Conservation (phyloP, 768 basidiomycete genomes). For the Psilocybe sp. region DNA sequence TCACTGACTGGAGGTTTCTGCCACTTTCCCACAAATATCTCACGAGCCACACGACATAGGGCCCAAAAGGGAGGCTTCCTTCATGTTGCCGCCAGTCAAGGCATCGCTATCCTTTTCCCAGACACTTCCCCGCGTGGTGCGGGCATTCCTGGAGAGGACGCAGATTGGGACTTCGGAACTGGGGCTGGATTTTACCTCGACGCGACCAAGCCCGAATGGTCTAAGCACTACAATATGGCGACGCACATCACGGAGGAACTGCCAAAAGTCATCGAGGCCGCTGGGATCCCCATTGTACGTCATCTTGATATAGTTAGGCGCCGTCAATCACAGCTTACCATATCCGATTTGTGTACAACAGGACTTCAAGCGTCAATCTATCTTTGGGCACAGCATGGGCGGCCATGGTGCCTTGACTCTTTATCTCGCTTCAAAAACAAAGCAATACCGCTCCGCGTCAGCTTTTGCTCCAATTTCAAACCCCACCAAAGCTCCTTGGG, state of each 20-base stretch:
- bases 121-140: conserved; percentile 96
- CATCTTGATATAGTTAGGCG: not conserved
- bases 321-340: not conserved
- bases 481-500: conserved; percentile 87
- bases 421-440: conserved; percentile 73
- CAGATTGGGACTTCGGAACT: conserved; percentile 88
- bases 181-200: conserved; percentile 98
- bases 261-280: conserved; percentile 71
- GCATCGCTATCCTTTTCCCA: conserved; percentile 90
- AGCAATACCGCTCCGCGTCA: conserved; percentile 80
- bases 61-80: conserved; percentile 95
- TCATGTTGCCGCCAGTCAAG: conserved; percentile 77
- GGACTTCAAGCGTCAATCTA: conserved; percentile 82
- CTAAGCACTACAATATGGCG: conserved; percentile 86
- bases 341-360: conserved; percentile 21
- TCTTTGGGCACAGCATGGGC: conserved; percentile 97
- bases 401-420: conserved; percentile 93
- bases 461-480: conserved; percentile 88
- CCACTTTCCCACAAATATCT: not conserved
- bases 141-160: conserved; percentile 75
- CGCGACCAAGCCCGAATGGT: conserved; percentile 74
- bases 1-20: not conserved
- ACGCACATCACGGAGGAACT: conserved; percentile 83
- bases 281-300: conserved; percentile 76
- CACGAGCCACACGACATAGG: conserved; percentile 31